Conservation (phyloP, 768 basidiomycete genomes). For the Boletus rex-veris region DNA sequence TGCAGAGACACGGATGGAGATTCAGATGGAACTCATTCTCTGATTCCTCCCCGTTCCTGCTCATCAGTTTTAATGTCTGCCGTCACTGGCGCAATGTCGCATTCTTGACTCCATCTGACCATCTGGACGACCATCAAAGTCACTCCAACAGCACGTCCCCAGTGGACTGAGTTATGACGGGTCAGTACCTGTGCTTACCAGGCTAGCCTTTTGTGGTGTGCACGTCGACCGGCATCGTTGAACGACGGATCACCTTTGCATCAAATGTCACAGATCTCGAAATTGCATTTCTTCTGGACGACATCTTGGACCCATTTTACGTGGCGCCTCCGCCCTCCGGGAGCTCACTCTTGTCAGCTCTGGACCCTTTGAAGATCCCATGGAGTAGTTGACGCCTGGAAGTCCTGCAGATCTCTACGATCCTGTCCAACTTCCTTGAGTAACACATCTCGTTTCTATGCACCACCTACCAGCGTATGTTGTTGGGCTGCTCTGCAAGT, state of each 20-base stretch:
- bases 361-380: slow-evolving; percentile 28
- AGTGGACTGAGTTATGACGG: slow-evolving; percentile 31
- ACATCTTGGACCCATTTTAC: slow-evolving; percentile 56
- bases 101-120: slow-evolving; percentile 42
- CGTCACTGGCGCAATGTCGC: slow-evolving; percentile 54
- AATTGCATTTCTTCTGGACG: slow-evolving; percentile 58
- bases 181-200: slow-evolving; percentile 47
- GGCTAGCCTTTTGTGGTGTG: slow-evolving; percentile 60
- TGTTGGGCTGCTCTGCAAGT: slow-evolving; percentile 18
- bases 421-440: slow-evolving; percentile 25
- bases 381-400: slow-evolving; percentile 32
- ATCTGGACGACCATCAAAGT: slow-evolving; percentile 51
- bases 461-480: slow-evolving; percentile 48
- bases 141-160: too few relatives aligned
- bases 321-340: slow-evolving; percentile 49
- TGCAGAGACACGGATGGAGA: too few relatives aligned
- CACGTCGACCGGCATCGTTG: slow-evolving; percentile 59
- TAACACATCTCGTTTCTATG: slow-evolving; percentile 42
- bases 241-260: slow-evolving; percentile 18
- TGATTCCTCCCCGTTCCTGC: too few relatives aligned
- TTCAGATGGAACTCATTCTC: neutral
- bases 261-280: slow-evolving; percentile 46
- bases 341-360: slow-evolving; percentile 44
- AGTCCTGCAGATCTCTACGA: slow-evolving; percentile 27
- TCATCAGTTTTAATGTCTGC: slow-evolving; percentile 29